Base-by-base conservation (phyloP, 2,329 filamentous ascomycete genomes). In the Aureobasidium subglaciale region DNA sequence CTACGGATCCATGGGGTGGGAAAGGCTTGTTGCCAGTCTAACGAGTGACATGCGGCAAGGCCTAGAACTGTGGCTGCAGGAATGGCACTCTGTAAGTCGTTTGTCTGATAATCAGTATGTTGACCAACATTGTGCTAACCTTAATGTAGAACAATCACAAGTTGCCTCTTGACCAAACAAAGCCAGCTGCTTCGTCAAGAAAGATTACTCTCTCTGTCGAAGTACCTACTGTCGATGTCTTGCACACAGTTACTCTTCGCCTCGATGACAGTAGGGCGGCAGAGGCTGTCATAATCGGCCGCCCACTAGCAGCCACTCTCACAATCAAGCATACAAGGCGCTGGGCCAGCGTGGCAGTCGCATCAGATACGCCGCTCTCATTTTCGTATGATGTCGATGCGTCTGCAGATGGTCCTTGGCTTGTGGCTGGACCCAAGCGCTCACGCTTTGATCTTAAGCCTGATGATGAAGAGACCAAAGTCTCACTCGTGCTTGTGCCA, bases 151-250 rank as follows among this genome's bases (percentile, higher is more conserved):
- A 35, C 43, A 18, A 32, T 73, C 61, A 59, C 61, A 20, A 61
- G 53, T 55, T 56, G 56, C 57, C 38, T 62, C 65, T 41, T 16
- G 43, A 61, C 13, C 1, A 70, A 68, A 1, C 65, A 16, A 45
- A 50, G 13, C 25, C 18, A 8, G 63, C 7, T 67, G 20, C 73
- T 79, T 18, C 76, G 57, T 34, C 25, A 27, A 48, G 56, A 52
- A 84, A 83, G 11, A 91, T 99, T 62, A 76, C 87, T 27, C 95
- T 99, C 53, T 88, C 91, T 0, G 91, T 99, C 13, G 90, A 96
- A 57, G 83, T 99, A 1, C 92, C 92, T 0, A 84, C 86, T 1
- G 78, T 96, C 2, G 83, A 88, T 45, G 82, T 96, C 18, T 81
- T 97, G 0, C 87, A 95, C 69, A 95, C 88, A 0, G 86, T 87